Percentiles rank a stretch among this genome's conserved stretches.
Conservation (phyloP, 306 rosid genomes). For the Acacia crassicarpa region DNA sequence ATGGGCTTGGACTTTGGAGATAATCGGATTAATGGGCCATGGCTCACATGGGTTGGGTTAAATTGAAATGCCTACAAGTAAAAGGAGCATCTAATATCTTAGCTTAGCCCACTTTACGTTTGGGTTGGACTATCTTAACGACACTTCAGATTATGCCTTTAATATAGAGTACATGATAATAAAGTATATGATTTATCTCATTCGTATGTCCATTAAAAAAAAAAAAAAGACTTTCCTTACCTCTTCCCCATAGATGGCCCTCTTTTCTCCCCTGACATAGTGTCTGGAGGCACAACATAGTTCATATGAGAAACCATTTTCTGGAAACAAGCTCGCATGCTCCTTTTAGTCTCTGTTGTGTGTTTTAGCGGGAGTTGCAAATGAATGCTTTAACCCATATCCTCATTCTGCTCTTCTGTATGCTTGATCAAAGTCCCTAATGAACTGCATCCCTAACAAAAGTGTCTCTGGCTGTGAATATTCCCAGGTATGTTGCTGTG, state of each 20-base stretch:
- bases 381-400: neutral
- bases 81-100: neutral
- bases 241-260: neutral
- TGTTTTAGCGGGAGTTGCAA: neutral
- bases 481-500: conserved; percentile 69
- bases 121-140: neutral
- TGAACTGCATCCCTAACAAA: conserved; percentile 12
- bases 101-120: neutral
- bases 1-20: neutral
- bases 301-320: neutral
- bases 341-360: neutral
- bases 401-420: neutral
- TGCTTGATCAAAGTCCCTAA: neutral
- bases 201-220: neutral
- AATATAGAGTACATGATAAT: no score
- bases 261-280: neutral
- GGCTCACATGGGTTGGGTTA: neutral
- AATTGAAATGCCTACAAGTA: neutral
- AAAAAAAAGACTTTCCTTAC: neutral
- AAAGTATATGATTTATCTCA: neutral
- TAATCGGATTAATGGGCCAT: neutral
- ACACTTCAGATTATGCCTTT: neutral
- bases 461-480: conserved; percentile 1
- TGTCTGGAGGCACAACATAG: neutral
- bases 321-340: neutral